Conservation (phyloP, 495 filamentous ascomycete species). For the Penicillium riverlandense region DNA sequence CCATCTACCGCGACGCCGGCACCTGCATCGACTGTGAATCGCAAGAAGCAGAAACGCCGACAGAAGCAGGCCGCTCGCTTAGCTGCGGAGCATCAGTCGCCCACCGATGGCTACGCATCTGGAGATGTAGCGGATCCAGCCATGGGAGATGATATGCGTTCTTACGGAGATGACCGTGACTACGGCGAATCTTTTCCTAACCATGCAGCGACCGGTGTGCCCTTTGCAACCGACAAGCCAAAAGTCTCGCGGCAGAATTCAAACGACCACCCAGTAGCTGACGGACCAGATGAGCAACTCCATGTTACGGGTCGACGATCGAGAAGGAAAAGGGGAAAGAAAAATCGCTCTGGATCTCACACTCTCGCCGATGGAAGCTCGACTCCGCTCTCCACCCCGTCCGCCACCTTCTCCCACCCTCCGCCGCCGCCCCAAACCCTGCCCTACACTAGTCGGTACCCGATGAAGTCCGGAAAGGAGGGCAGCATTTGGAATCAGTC, state of each 20-base stretch:
- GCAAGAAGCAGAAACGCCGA: conserved; percentile 87
- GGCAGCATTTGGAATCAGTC: conserved; percentile 94
- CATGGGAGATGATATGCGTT: conserved; percentile 15
- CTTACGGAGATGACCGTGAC: conserved; percentile 24
- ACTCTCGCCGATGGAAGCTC: conserved; percentile 30
- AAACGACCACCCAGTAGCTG: conserved; percentile 1
- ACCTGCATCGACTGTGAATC: conserved; percentile 52
- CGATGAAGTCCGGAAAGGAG: conserved; percentile 48
- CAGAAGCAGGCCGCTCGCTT: conserved; percentile 68
- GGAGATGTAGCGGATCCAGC: conserved; percentile 15
- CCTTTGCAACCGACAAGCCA: conserved; percentile 10
- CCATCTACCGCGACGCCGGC: conserved; percentile 20
- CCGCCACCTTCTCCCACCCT: conserved; percentile 35
- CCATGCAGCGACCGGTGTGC: conserved; percentile 8
- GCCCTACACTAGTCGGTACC: conserved; percentile 18
- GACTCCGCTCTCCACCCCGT: conserved; percentile 34
- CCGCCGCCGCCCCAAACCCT: conserved; percentile 27
- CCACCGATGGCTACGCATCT: conserved; percentile 9
- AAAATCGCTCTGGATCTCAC: conserved; percentile 29
- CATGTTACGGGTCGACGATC: conserved; percentile 20
- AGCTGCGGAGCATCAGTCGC: conserved; percentile 43
- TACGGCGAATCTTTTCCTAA: conserved; percentile 15
- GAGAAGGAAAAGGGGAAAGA: conserved; percentile 45
- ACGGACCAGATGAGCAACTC: conserved; percentile 10
- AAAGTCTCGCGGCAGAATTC: conserved; percentile 3